A percentile compares a stretch with the other conserved stretches of the same genome.
phyloP scores from a whole-genome alignment of 768 basidiomycete species.

The Lactarius akahatsu region DNA sequence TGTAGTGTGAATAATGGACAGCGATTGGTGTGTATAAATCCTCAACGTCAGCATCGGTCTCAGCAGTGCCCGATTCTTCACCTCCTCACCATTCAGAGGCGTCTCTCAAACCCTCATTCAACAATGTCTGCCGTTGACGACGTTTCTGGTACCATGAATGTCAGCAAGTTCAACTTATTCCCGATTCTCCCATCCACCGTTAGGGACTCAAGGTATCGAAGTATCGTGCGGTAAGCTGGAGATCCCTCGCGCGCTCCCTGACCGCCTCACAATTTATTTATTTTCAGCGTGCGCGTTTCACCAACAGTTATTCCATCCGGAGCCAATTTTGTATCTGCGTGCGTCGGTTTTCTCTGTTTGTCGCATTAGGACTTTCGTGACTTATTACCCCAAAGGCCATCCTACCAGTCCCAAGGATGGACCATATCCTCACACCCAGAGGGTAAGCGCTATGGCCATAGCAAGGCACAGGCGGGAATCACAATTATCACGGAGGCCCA shows the following conservation, averaged over 20 bases:
- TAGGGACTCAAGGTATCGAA: slow-evolving; percentile 11
- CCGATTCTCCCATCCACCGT: background rate
- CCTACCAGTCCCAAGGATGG: slow-evolving; percentile 15
- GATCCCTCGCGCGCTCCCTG: no score
- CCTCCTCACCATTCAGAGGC: no score
- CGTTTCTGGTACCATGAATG: background rate
- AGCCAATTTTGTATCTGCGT: slow-evolving; percentile 9
- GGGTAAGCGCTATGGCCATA: slow-evolving; percentile 15
- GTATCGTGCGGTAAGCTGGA: background rate
- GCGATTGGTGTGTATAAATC: no score
- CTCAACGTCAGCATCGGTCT: no score
- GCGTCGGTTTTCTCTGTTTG: background rate
- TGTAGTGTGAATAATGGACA: no score
- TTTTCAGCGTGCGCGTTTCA: slow-evolving; percentile 3
- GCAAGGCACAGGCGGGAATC: background rate
- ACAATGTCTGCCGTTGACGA: background rate
- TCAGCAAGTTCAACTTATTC: background rate
- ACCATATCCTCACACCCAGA: slow-evolving; percentile 12
- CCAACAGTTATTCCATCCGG: background rate
- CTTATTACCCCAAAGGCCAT: background rate
- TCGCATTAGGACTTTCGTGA: background rate
- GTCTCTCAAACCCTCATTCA: no score
- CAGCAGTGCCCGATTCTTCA: no score
- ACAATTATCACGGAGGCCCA: slow-evolving; percentile 18
- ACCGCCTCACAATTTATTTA: background rate